A percentile compares a stretch with the other conserved stretches of the same genome.
Evolutionary conservation across 176 grass and related monocot genomes (phyloP).

Genomic region (Bromus sterilis): DNA sequence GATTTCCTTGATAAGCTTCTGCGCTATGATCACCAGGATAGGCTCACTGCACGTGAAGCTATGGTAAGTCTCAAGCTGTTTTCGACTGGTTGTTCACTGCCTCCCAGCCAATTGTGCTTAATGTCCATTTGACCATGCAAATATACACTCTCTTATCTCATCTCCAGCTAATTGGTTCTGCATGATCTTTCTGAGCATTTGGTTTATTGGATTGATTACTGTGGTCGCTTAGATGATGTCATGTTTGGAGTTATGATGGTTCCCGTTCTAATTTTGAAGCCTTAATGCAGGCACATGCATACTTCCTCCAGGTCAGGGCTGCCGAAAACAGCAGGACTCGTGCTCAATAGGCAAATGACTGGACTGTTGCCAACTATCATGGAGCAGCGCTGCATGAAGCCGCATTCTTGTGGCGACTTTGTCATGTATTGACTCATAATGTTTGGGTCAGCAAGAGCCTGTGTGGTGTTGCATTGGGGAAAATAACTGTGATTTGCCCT

Average conservation of each 20-base stretch:
- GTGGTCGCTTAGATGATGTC: too few species aligned
- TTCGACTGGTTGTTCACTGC: not conserved
- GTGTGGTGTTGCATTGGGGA: not conserved
- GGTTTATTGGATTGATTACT: too few species aligned
- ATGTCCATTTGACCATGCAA: not conserved
- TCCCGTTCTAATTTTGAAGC: not conserved
- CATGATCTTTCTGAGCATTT: not conserved
- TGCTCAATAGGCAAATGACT: not conserved
- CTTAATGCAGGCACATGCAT: constrained; percentile 61
- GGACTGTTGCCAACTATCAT: not conserved
- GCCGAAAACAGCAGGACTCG: constrained; percentile 81
- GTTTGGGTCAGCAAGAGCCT: not conserved
- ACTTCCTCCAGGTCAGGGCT: constrained; percentile 84
- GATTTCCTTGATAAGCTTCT: constrained; percentile 98
- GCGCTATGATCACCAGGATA: constrained; percentile 92
- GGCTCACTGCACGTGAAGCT: constrained; percentile 85
- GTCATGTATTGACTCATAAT: constrained; percentile 12
- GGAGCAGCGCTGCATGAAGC: not conserved
- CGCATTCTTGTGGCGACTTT: not conserved
- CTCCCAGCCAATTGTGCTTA: not conserved
- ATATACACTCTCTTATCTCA: not conserved
- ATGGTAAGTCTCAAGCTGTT: constrained; percentile 57
- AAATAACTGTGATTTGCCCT: not conserved
- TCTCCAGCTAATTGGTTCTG: not conserved
- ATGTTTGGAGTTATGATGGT: too few species aligned